Evolutionary conservation across 257 asterid species (phyloP).

Genomic region (Linaria vulgaris): DNA sequence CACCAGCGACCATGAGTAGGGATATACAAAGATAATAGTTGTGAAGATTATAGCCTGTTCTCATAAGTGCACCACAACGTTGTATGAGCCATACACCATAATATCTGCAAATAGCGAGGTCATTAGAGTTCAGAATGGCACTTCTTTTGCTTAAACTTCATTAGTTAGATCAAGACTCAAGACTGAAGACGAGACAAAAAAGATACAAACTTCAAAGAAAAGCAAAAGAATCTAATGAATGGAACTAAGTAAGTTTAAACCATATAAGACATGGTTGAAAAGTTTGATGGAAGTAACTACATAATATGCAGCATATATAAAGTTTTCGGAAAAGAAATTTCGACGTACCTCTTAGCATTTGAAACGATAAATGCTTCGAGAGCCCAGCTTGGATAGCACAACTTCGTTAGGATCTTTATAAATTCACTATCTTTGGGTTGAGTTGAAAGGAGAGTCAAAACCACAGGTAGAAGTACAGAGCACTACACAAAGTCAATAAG

Average conservation of each 20-base stretch:
- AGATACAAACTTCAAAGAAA: too few relatives aligned
- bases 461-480: slow-evolving; percentile 88
- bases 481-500: slow-evolving; percentile 51
- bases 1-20: slow-evolving; percentile 45
- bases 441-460: slow-evolving; percentile 85
- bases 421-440: slow-evolving; percentile 52
- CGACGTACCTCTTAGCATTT: slow-evolving; percentile 66
- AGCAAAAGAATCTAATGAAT: too few relatives aligned
- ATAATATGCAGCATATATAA: background rate
- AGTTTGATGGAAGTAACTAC: background rate
- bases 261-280: background rate
- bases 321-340: background rate
- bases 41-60: slow-evolving; percentile 43
- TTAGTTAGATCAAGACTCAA: too few relatives aligned
- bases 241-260: too few relatives aligned
- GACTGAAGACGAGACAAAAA: too few relatives aligned
- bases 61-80: slow-evolving; percentile 53
- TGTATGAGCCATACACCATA: slow-evolving; percentile 64
- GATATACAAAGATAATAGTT: slow-evolving; percentile 45
- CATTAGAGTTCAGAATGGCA: background rate
- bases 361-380: slow-evolving; percentile 85
- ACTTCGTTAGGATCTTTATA: slow-evolving; percentile 42
- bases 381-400: slow-evolving; percentile 88
- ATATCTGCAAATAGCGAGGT: slow-evolving; percentile 51
- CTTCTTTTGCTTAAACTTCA: background rate